These are phyloP conservation scores for Globisporangium canariense DNA, from an alignment of 352 stramenopile species.

Conservation along the genomic window DNA sequence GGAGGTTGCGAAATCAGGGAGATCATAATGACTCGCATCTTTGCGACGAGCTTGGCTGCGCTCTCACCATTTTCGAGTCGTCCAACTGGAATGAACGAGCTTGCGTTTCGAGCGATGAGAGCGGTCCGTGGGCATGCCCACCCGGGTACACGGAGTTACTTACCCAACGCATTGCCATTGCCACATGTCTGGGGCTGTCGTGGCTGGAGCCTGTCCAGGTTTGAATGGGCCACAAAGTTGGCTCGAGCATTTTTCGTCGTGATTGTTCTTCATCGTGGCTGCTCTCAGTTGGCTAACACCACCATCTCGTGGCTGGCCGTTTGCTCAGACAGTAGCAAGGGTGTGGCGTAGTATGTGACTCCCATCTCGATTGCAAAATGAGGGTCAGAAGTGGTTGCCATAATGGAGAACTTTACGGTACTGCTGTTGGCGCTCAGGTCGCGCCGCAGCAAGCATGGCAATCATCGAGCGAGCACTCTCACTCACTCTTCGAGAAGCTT, in stretches of 20 bases:
- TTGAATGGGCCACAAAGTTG: too few species aligned
- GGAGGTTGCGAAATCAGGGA: neutral
- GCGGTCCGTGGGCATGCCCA: neutral
- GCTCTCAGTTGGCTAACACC: neutral
- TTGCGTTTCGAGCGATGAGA: slow-evolving; percentile 10
- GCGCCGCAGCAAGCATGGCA: neutral
- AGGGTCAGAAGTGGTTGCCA: neutral
- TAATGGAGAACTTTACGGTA: neutral
- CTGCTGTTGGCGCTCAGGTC: slow-evolving; percentile 4
- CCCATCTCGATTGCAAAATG: neutral
- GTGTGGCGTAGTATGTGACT: neutral
- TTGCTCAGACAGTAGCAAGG: neutral
- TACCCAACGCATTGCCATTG: neutral
- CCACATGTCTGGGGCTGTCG: too few species aligned
- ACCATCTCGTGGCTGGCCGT: neutral
- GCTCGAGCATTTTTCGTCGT: too few species aligned
- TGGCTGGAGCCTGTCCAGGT: neutral
- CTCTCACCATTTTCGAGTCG: neutral
- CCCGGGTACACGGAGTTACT: too few species aligned
- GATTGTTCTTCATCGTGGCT: neutral
- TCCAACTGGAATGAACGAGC: neutral
- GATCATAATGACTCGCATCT: slow-evolving; percentile 4
- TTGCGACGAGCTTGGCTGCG: neutral
- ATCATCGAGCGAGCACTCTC: neutral
- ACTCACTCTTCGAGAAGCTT: slow-evolving; percentile 32